Conservation (phyloP, 495 filamentous ascomycete genomes). For the Elaphomyces granulatus region DNA sequence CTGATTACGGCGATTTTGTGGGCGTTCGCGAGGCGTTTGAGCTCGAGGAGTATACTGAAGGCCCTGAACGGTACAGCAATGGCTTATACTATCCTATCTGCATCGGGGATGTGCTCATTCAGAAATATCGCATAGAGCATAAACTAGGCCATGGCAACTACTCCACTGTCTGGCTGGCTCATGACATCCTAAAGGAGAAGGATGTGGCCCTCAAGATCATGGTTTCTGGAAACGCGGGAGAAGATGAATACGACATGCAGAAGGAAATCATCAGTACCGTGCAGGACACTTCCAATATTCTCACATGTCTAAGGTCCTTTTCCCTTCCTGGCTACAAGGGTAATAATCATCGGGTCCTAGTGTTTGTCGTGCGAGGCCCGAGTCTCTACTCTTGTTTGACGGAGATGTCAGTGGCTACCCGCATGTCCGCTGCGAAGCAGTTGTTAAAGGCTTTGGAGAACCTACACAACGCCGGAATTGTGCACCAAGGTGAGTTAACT, state of each 20-base stretch:
- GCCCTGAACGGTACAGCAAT: too few relatives aligned
- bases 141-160: too few relatives aligned
- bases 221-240: constrained; percentile 9
- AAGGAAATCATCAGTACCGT: constrained; percentile 16
- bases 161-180: constrained; percentile 7
- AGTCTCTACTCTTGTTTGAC: constrained; percentile 9
- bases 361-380: constrained; percentile 19
- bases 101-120: too few relatives aligned
- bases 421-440: constrained; percentile 19
- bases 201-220: constrained; percentile 19
- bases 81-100: too few relatives aligned
- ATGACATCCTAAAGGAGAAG: constrained; percentile 17
- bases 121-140: too few relatives aligned
- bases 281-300: constrained; percentile 15
- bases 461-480: constrained; percentile 16
- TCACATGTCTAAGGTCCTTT: constrained; percentile 13
- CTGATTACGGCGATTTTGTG: too few relatives aligned
- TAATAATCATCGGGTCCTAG: constrained; percentile 14
- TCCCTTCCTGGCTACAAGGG: constrained; percentile 7
- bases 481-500: constrained; percentile 14
- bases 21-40: too few relatives aligned
- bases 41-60: too few relatives aligned
- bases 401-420: constrained; percentile 8
- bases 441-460: constrained; percentile 16
- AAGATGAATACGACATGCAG: constrained; percentile 13